A percentile compares a stretch with the other conserved stretches of the same genome.
These are phyloP conservation scores for Colletotrichum euphorbiae DNA, from an alignment of 2,329 filamentous ascomycete genomes.

Conservation along the genomic window DNA sequence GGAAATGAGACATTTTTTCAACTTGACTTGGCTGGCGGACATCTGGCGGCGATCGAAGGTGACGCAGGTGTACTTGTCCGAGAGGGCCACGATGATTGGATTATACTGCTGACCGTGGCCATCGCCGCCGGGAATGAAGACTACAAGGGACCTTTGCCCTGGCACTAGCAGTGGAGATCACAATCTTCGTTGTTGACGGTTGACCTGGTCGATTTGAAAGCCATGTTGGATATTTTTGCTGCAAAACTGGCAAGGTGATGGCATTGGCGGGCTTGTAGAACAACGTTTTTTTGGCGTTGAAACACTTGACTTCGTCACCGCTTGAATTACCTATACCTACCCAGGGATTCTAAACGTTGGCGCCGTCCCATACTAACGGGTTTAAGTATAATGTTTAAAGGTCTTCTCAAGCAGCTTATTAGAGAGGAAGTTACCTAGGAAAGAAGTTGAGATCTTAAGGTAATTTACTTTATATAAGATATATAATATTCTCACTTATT, in stretches of 20 bases:
- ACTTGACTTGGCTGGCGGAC: slow-evolving; percentile 45
- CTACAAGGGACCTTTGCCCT: slow-evolving; percentile 46
- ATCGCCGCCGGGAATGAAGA: slow-evolving; percentile 50
- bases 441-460: too few relatives aligned
- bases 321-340: too few relatives aligned
- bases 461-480: too few relatives aligned
- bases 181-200: slow-evolving; percentile 47
- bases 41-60: slow-evolving; percentile 51
- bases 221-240: slow-evolving; percentile 26
- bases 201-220: slow-evolving; percentile 40
- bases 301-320: too few relatives aligned
- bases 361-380: too few relatives aligned
- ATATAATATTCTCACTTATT: too few relatives aligned
- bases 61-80: slow-evolving; percentile 44
- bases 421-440: too few relatives aligned
- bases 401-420: too few relatives aligned
- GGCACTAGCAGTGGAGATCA: slow-evolving; percentile 48
- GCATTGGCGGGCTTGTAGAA: background rate
- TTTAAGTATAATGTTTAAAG: too few relatives aligned
- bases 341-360: too few relatives aligned
- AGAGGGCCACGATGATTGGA: slow-evolving; percentile 45
- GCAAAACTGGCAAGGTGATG: background rate
- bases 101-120: slow-evolving; percentile 49
- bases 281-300: background rate
- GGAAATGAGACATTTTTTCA: slow-evolving; percentile 44